Base-by-base conservation (phyloP, 805 yeast species). In the Cyberlindnera amylophila region DNA sequence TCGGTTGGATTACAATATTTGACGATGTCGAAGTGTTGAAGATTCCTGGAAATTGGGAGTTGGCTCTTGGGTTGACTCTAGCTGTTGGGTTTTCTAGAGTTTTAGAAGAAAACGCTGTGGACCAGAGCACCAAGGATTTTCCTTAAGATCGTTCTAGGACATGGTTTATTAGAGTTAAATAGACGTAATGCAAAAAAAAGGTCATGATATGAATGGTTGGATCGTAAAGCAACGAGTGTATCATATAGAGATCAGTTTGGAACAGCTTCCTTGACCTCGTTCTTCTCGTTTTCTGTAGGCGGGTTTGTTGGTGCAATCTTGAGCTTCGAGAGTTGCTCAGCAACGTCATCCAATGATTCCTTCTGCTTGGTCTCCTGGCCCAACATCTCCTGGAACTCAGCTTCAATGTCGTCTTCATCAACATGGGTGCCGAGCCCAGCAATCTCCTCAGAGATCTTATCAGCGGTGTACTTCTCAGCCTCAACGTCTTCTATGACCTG, bases 1-100 rank as follows among this genome's bases (percentile, higher is more conserved):
- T 79, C 27, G 86, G 86, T 0, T 81, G 86, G 86, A 58, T 81
- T 3, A 79, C 86, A 0, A 63, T 81, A 2, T 79, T 72, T 50
- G 82, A 80, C 18, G 75, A 75, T 34, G 17, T 6, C 0, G 45
- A 44, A 6, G 23, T 63, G 6, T 58, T 65, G 48, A 56, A 44
- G 40, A 57, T 47, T 17, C 45, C 58, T 2, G 81, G 81, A 0
- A 68, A 70, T 63, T 79, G 79, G 71, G 82, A 79, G 47, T 47
- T 71, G 37, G 75, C 71, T 1, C 47, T 81, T 18, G 82, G 82
- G 0, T 52, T 74, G 51, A 72, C 78, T 0, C 62, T 79, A 44
- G 81, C 81, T 3, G 67, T 66, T 1, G 81, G 81, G 0, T 65
- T 66, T 51, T 71, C 71, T 21, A 52, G 58, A 14, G 33, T 55